Base-by-base conservation (phyloP, 306 rosid genomes). In the Erythrophleum fordii region DNA sequence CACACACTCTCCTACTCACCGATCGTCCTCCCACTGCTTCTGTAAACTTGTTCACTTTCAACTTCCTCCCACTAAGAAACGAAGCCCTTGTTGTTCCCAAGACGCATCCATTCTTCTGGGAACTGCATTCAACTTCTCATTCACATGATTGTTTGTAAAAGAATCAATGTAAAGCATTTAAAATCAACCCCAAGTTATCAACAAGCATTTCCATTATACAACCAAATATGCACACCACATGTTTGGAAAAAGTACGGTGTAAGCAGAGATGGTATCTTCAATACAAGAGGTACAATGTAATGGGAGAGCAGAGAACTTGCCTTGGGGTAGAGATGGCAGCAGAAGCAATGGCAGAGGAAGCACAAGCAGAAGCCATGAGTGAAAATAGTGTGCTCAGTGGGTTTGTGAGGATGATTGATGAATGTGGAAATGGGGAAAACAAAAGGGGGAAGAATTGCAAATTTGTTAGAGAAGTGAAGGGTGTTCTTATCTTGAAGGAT, bases 401-500 rank as follows among this genome's bases (percentile, higher is more conserved):
- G 25, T 42, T 37, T 60, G 13, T 28, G 41, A 29, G 26, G 69
- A 69, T 29, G 77, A 69, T 26, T 22, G 69, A 71, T 28, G 62
- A 51, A 77, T 20, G 39, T 51, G 16, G 3, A 23, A 1, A n/a
- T 18, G 25, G 56, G 37, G 76, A 59, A 8, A 37, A n/a, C n/a
- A n/a, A n/a, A n/a, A 52, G 25, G 56, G 37, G 76, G 62, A 8
- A 37, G 11, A 20, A 18, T 10, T 35, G 71, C 2, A n/a, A 37
- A 18, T 18, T 39, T 41, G 51, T 39, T 10, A 20, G 12, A 88
- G 82, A 82, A 8, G 17, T 5, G 83, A 48, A 62, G 66, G 17
- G 66, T 77, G 65, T 25, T 77, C 92, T 85, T 91, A 91, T 91
- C 95, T 84, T 26, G 0, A 74, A 84, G 86, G 95, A 89, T 87